A percentile compares a stretch with the other conserved stretches of the same genome.
Evolutionary conservation across 1,284 basidiomycete species (phyloP).

Genomic region (Chiua sp.): DNA sequence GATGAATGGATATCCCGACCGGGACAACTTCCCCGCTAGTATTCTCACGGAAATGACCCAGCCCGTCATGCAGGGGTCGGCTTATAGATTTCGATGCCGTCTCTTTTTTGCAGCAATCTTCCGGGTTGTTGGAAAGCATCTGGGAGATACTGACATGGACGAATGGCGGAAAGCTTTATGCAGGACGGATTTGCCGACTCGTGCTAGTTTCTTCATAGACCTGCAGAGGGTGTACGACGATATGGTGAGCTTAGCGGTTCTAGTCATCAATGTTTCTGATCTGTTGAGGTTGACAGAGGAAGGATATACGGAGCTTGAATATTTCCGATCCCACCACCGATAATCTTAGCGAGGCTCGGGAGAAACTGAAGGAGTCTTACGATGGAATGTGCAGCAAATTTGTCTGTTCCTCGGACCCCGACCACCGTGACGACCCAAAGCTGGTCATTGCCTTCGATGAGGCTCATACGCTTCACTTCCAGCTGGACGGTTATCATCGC

Average conservation of each 20-base stretch:
- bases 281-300: neutral
- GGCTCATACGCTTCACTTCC: neutral
- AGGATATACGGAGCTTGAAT: too few relatives aligned
- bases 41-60: neutral
- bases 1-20: neutral
- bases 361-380: neutral
- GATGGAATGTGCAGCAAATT: neutral
- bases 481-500: neutral
- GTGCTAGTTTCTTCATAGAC: neutral
- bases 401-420: neutral
- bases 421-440: neutral
- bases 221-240: neutral
- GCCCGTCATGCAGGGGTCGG: neutral
- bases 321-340: neutral
- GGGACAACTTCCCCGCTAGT: neutral
- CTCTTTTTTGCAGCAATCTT: neutral
- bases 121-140: neutral
- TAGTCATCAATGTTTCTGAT: neutral
- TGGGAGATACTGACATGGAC: neutral
- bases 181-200: neutral
- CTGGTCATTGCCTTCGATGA: neutral
- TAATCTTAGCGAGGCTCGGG: neutral
- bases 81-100: neutral
- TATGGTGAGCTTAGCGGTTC: neutral
- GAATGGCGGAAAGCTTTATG: neutral